Base-by-base conservation (phyloP, 768 basidiomycete species). In the Podaxis sp. region DNA sequence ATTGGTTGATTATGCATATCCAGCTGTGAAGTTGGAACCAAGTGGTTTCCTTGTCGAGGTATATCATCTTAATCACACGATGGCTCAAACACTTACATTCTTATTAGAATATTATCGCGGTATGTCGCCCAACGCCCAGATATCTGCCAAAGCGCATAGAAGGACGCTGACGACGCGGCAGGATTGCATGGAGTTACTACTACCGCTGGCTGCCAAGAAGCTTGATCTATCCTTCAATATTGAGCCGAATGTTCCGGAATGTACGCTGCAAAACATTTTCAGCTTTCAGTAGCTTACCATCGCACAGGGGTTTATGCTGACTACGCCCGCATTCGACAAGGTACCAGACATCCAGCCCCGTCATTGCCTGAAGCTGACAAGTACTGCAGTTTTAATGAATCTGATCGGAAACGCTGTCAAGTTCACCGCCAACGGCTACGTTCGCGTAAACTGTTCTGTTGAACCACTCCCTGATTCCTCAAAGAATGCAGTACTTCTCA, bases 121-220 rank as follows among this genome's bases (percentile, higher is more conserved):
- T 88, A 65, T 33, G 82, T 46, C 43, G 8, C 43, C 72, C 8
- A 33, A 8, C 8, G 8, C 6, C 25, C 47, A 46, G 17, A 8
- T 46, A 36, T 11, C 37, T 25, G n/a, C 6, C 40, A 24, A 17
- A 25, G 22, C 11, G 12, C 13, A 27, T 22, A 17, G n/a, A 36
- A 46, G 15, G 24, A 50, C 63, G 50, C 68, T 63, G 65, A 29
- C 19, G 62, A 9, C 11, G 50, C 33, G 50, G 33, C 57, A 87
- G 87, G 89, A 91, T 70, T 90, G 88, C 71, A 85, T 90, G 85
- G 90, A 91, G 69, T 77, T 91, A 19, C 74, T 91, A 0, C 77
- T 90, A 1, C 88, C 89, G 0, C 87, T 89, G 85, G 88, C 89
- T 7, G 85, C 88, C 2, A 87, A 85, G 71, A 90, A 90, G 69